A percentile compares a stretch with the other conserved stretches of the same genome.
Conservation (phyloP, 1,139 yeast genomes). For the Lodderomyces margitis region DNA sequence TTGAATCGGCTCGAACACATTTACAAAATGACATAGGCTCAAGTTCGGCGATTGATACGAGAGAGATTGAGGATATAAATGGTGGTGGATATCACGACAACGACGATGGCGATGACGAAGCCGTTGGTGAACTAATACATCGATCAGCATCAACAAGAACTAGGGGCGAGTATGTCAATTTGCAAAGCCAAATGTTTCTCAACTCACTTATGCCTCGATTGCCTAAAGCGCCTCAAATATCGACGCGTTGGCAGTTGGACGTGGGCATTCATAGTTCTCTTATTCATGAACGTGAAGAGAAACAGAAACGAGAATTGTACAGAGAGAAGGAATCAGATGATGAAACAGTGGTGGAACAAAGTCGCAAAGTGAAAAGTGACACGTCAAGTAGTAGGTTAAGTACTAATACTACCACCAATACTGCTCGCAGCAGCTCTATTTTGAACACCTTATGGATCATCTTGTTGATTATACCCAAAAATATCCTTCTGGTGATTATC, state of each 20-base stretch:
- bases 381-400: not conserved
- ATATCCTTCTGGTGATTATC: constrained; percentile 33
- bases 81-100: not conserved
- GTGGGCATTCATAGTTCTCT: constrained; percentile 45
- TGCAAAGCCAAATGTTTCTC: constrained; percentile 35
- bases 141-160: constrained; percentile 12
- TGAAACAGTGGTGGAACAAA: constrained; percentile 6
- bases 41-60: constrained; percentile 17
- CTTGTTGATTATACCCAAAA: constrained; percentile 45
- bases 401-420: not conserved
- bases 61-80: constrained; percentile 1
- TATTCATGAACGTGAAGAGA: constrained; percentile 17
- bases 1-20: constrained; percentile 12
- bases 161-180: constrained; percentile 19
- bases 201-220: constrained; percentile 38
- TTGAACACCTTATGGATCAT: constrained; percentile 39
- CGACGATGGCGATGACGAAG: constrained; percentile 4
- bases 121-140: constrained; percentile 9
- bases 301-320: constrained; percentile 4
- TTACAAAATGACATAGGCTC: not conserved
- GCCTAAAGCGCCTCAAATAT: constrained; percentile 42
- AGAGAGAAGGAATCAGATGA: constrained; percentile 6
- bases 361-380: constrained; percentile 9
- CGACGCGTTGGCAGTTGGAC: constrained; percentile 43
- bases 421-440: constrained; percentile 11